Conservation (phyloP, 106 monocot genomes). For the Ottelia alismoides region DNA sequence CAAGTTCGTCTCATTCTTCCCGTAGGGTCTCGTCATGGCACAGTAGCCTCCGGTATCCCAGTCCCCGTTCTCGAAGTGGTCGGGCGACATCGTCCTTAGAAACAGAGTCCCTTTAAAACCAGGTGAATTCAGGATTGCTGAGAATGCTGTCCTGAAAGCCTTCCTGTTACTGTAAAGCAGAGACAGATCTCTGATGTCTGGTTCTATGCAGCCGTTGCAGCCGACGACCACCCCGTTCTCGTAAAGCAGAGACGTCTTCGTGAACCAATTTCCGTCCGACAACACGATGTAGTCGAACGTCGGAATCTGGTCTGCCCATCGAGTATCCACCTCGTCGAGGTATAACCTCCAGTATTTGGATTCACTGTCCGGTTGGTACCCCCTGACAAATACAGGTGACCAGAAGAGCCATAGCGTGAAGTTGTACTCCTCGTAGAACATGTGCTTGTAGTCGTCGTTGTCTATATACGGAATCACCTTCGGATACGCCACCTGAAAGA, state of each 20-base stretch:
- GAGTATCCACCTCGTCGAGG: conserved; percentile 5
- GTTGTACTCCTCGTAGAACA: conserved; percentile 10
- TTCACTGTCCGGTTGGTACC: too few relatives aligned
- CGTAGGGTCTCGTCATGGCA: not conserved
- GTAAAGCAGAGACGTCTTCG: conserved; percentile 2
- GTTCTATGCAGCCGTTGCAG: not conserved
- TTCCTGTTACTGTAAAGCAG: conserved; percentile 3
- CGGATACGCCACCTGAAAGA: conserved; percentile 5
- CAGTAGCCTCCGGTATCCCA: not conserved
- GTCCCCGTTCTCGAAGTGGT: not conserved
- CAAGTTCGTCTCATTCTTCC: not conserved
- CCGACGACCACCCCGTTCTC: conserved; percentile 7
- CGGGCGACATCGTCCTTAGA: not conserved
- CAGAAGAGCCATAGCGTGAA: conserved; percentile 9
- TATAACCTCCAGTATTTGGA: not conserved
- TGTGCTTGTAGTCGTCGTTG: not conserved
- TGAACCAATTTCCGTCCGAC: conserved; percentile 16
- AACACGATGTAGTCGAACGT: conserved; percentile 13
- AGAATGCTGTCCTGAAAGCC: conserved; percentile 12
- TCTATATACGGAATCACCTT: not conserved
- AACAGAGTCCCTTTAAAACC: conserved; percentile 7
- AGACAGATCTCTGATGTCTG: not conserved
- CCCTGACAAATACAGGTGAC: conserved; percentile 10
- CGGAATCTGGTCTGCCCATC: not conserved
- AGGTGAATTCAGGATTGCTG: not conserved